Conservation (phyloP, 768 basidiomycete species). For the Sporobolomyces roseus region DNA sequence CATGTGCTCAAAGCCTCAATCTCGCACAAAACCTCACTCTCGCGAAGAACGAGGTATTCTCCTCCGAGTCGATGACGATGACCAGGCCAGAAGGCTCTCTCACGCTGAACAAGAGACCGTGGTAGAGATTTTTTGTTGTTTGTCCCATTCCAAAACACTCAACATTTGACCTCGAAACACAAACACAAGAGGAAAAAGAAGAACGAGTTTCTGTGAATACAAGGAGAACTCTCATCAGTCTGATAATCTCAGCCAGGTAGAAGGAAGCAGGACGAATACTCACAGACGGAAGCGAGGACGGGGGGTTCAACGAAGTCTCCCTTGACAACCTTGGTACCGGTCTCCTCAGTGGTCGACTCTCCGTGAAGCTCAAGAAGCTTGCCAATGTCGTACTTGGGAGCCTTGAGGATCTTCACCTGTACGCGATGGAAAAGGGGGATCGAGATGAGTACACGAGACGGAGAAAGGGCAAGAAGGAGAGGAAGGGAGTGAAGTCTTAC, state of each 20-base stretch:
- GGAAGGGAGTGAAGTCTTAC: conserved; percentile 45
- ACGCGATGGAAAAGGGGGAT: background rate
- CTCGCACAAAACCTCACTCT: too few species aligned
- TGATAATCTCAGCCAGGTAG: too few species aligned
- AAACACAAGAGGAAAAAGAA: too few species aligned
- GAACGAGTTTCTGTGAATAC: too few species aligned
- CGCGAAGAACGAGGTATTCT: too few species aligned
- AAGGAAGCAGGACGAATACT: too few species aligned
- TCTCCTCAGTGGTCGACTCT: conserved; percentile 94
- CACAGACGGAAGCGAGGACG: conserved; percentile 77
- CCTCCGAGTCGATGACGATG: too few species aligned
- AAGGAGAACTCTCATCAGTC: too few species aligned
- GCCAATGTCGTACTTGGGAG: conserved; percentile 82
- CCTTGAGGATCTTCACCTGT: conserved; percentile 83
- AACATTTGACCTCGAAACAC: too few species aligned
- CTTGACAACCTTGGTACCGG: conserved; percentile 85
- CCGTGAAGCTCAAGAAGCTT: conserved; percentile 97
- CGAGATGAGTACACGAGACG: background rate
- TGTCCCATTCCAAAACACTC: background rate
- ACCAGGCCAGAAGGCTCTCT: too few species aligned
- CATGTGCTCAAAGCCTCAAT: too few species aligned
- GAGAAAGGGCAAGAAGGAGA: background rate
- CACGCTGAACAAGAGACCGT: too few species aligned
- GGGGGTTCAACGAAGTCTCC: conserved; percentile 95
- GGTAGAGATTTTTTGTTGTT: background rate